Evolutionary conservation across 805 yeast genomes (phyloP), one percentile per base, ranked within the genome.

Genomic region (Yamadazyma phyllophila): DNA sequence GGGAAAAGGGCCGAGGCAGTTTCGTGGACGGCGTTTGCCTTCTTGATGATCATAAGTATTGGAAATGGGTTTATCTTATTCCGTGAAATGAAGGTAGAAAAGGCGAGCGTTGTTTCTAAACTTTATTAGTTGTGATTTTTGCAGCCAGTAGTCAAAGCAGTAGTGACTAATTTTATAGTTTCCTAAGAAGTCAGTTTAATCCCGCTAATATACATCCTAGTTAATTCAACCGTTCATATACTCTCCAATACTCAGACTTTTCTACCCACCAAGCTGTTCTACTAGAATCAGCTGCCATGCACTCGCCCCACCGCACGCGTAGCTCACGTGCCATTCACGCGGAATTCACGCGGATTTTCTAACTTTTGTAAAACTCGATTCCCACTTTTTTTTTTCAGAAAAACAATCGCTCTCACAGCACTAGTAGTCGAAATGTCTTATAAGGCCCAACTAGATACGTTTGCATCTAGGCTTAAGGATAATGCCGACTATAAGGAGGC

Each of bases 391-490:
- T 55, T 52, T 50, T 44, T 14, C 26, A 38, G 38, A 38, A 44
- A 38, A 38, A 38, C 33, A 40, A 40, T 17, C 26, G 12, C 30
- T 26, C 35, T 37, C 29, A 35, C 11, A 14, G 13, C 27, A 26
- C 15, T 40, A 8, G 14, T 12, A 17, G 31, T 20, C 8, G 36
- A 15, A 37, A 74, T 74, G 80, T 64, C 76, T 24, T 73, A 75
- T 56, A 66, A 69, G 36, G 69, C 72, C 16, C 90, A 83, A 61
- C 74, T 86, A 39, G 91, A 84, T 58, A 73, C 81, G 41, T 82
- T 87, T 63, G 88, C 81, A 48, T 64, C 80, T 46, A 74, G 85
- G 58, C 77, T 88, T 46, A 81, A 76, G 47, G 82, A 76, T 39
- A 64, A 63, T 39, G 64, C 70, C 40, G 91, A 84, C 59, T 74